Evolutionary conservation across 192 early-diverging fungal species (phyloP).

Genomic region (Lunasporangiospora selenospora): DNA sequence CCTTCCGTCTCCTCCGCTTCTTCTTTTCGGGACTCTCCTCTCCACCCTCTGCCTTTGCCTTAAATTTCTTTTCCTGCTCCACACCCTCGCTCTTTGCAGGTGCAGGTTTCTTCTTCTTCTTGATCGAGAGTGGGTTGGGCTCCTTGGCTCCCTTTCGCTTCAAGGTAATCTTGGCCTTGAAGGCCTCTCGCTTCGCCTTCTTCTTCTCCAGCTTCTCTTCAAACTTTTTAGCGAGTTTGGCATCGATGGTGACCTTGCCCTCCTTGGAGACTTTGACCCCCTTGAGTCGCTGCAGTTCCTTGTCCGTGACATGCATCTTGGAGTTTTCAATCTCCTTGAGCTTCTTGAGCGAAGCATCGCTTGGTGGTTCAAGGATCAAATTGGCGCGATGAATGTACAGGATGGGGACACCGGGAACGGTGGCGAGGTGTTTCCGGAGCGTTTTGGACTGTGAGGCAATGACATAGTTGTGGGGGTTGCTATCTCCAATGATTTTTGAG

Average conservation of each 20-base stretch:
- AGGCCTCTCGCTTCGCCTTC: slow-evolving; percentile 39
- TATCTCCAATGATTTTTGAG: slow-evolving; percentile 69
- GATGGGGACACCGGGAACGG: slow-evolving; percentile 86
- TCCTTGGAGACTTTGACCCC: slow-evolving; percentile 55
- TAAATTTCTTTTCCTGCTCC: background rate
- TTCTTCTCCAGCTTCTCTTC: slow-evolving; percentile 46
- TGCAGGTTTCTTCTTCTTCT: slow-evolving; percentile 67
- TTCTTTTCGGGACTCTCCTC: slow-evolving; percentile 25
- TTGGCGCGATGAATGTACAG: slow-evolving; percentile 81
- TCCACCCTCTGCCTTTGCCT: background rate
- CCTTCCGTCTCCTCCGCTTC: slow-evolving; percentile 31
- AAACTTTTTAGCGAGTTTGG: slow-evolving; percentile 49
- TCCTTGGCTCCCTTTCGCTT: slow-evolving; percentile 77
- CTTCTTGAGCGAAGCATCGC: slow-evolving; percentile 53
- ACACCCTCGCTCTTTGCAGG: slow-evolving; percentile 29
- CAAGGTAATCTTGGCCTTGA: slow-evolving; percentile 50
- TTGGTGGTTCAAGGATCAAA: slow-evolving; percentile 83
- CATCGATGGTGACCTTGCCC: slow-evolving; percentile 30
- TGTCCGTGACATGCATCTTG: slow-evolving; percentile 45
- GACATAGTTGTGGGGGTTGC: slow-evolving; percentile 85
- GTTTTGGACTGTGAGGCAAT: slow-evolving; percentile 82
- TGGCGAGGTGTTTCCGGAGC: slow-evolving; percentile 67
- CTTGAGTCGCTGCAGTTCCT: slow-evolving; percentile 59
- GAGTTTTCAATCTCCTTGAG: slow-evolving; percentile 50
- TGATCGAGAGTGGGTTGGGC: slow-evolving; percentile 89